Evolutionary conservation across 257 asterid genomes (phyloP).

Genomic region (Primulina tabacum): DNA sequence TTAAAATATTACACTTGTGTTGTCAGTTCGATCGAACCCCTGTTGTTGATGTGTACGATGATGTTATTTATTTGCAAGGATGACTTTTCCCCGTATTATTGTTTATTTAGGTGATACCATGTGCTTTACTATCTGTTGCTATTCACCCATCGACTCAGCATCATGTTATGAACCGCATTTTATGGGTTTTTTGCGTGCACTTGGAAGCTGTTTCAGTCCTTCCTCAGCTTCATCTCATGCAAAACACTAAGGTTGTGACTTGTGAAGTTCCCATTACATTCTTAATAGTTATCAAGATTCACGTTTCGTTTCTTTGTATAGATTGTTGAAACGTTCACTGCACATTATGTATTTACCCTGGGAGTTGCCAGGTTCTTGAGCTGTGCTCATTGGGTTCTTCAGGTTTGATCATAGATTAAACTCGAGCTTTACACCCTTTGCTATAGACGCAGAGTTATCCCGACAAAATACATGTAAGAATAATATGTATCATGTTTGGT

Average conservation of each 20-base stretch:
- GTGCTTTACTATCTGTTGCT: constrained; percentile 28
- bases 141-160: constrained; percentile 39
- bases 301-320: constrained; percentile 12
- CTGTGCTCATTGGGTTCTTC: constrained; percentile 48
- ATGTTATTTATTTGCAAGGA: too few species aligned
- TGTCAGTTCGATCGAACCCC: too few species aligned
- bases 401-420: constrained; percentile 26
- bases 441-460: background rate
- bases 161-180: constrained; percentile 27
- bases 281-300: background rate
- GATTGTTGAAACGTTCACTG: constrained; percentile 45
- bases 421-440: background rate
- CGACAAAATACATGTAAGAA: background rate
- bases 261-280: background rate
- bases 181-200: constrained; percentile 38
- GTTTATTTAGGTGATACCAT: constrained; percentile 32
- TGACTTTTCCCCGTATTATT: too few species aligned
- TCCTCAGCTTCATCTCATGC: constrained; percentile 40
- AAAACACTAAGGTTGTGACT: constrained; percentile 25
- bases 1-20: too few species aligned
- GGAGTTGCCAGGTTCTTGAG: constrained; percentile 46
- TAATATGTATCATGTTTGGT: background rate
- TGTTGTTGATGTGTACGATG: background rate
- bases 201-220: constrained; percentile 44
- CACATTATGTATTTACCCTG: constrained; percentile 44